These are phyloP conservation scores for Heliamphora pulchella DNA, from an alignment of 179 eudicot genomes.

Conservation along the genomic window DNA sequence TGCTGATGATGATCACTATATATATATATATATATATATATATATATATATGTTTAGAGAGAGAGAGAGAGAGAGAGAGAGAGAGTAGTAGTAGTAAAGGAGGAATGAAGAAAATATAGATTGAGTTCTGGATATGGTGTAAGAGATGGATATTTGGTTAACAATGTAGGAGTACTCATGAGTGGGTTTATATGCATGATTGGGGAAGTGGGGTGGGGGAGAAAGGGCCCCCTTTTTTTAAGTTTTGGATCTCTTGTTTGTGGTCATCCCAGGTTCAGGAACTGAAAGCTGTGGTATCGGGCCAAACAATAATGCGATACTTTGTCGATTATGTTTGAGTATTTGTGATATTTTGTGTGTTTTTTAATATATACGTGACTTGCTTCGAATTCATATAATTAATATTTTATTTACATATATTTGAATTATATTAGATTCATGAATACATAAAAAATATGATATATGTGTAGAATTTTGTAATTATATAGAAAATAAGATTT, in stretches of 20 bases:
- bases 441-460: too few relatives aligned
- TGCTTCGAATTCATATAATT: too few relatives aligned
- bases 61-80: not conserved
- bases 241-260: not conserved
- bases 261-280: not conserved
- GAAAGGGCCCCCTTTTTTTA: not conserved
- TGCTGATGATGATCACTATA: constrained; percentile 12
- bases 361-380: too few relatives aligned
- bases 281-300: not conserved
- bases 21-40: not conserved
- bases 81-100: too few relatives aligned
- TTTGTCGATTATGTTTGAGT: too few relatives aligned
- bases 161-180: not conserved
- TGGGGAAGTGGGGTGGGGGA: not conserved
- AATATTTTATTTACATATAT: too few relatives aligned
- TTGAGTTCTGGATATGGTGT: not conserved
- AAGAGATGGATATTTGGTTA: not conserved
- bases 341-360: too few relatives aligned
- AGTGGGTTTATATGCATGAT: not conserved
- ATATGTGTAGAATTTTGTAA: too few relatives aligned
- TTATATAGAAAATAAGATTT: too few relatives aligned
- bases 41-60: not conserved
- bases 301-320: too few relatives aligned
- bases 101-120: not conserved
- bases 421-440: too few relatives aligned